Evolutionary conservation across 257 asterid genomes (phyloP).

Genomic region (Capsicum pubescens): DNA sequence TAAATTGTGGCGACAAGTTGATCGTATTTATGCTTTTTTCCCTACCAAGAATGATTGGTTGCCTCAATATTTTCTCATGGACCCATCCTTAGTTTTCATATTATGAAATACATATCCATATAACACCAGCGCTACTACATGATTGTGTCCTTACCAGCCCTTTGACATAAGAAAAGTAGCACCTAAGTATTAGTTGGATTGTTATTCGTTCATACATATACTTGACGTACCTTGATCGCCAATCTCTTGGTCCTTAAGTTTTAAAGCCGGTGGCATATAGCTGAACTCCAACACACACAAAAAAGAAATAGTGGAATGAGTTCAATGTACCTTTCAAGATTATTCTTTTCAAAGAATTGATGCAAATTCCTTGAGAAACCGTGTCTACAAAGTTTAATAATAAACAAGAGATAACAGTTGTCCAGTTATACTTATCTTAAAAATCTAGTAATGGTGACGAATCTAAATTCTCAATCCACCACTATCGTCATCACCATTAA

Average conservation of each 20-base stretch:
- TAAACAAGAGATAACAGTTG: constrained; percentile 6
- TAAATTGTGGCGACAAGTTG: too few species aligned
- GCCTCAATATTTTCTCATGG: constrained; percentile 18
- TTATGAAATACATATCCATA: constrained; percentile 7
- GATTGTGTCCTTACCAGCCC: not conserved
- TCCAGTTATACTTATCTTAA: constrained; percentile 7
- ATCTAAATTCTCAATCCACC: not conserved
- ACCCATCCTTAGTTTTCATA: not conserved
- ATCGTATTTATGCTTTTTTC: too few species aligned
- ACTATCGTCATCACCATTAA: not conserved
- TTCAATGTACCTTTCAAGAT: constrained; percentile 1
- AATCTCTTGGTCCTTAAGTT: not conserved
- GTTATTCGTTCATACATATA: not conserved
- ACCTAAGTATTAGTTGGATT: not conserved
- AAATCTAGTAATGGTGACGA: not conserved
- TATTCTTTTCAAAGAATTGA: not conserved
- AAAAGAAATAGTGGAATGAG: constrained; percentile 5
- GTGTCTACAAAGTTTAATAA: constrained; percentile 5
- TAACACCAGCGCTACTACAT: not conserved
- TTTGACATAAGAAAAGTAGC: not conserved
- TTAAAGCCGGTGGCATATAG: not conserved
- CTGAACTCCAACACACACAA: not conserved
- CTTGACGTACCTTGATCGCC: not conserved
- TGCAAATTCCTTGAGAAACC: constrained; percentile 8
- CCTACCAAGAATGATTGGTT: constrained; percentile 6